A percentile compares a stretch with the other conserved stretches of the same genome.
These are phyloP conservation scores for Cicer chorassanicum DNA, from an alignment of 306 rosid species.

Conservation along the genomic window DNA sequence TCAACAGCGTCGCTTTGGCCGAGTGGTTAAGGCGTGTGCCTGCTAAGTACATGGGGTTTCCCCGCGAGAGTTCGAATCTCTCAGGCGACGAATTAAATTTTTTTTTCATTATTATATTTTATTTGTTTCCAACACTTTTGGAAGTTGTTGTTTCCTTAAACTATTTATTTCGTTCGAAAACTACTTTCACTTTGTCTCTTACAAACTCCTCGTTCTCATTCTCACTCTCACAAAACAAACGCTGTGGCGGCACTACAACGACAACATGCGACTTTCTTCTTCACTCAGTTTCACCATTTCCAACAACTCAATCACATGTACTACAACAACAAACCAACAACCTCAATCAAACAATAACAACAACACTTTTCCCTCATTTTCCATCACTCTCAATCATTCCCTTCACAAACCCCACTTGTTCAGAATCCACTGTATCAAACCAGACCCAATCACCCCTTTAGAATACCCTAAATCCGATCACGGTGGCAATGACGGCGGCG, in stretches of 20 bases:
- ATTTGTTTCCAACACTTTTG: neutral
- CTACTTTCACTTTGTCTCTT: neutral
- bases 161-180: neutral
- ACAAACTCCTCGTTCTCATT: neutral
- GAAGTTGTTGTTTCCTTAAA: neutral
- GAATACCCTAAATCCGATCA: conserved; percentile 35
- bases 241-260: conserved; percentile 28
- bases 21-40: conserved; percentile 99
- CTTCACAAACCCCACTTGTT: conserved; percentile 18
- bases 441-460: conserved; percentile 43
- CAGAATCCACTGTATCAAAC: conserved; percentile 47
- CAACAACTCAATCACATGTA: conserved; percentile 39
- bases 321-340: conserved; percentile 3
- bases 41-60: conserved; percentile 92
- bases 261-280: conserved; percentile 54
- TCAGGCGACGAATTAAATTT: conserved; percentile 55
- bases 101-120: neutral
- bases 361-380: conserved; percentile 28
- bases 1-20: conserved; percentile 75
- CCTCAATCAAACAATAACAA: conserved; percentile 7
- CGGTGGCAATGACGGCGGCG: conserved; percentile 3
- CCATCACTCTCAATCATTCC: conserved; percentile 14
- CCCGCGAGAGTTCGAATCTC: conserved; percentile 99
- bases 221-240: neutral
- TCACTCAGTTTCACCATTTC: conserved; percentile 46